Conservation (phyloP, 805 yeast genomes). For the Nadsonia fulvescens region DNA sequence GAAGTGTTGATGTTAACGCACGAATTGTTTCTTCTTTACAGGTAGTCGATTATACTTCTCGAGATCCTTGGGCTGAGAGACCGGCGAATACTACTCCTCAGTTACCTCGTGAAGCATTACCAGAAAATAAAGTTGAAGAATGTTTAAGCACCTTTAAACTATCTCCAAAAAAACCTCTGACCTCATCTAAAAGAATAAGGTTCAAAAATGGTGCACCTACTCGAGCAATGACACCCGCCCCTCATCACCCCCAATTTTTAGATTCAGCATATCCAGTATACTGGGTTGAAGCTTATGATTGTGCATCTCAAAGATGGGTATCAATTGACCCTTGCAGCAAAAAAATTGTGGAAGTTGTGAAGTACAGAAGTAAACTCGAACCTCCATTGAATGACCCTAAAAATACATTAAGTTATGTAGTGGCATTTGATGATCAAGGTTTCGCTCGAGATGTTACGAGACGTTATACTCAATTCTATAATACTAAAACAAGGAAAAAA, state of each 20-base stretch:
- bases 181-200: too few species aligned
- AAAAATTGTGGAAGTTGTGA: conserved; percentile 42
- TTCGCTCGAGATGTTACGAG: conserved; percentile 70
- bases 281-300: conserved; percentile 94
- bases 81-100: too few species aligned
- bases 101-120: too few species aligned
- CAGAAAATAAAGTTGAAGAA: too few species aligned
- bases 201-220: too few species aligned
- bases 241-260: too few species aligned
- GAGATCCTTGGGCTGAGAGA: too few species aligned
- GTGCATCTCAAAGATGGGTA: conserved; percentile 54
- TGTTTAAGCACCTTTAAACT: too few species aligned
- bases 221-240: too few species aligned
- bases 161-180: too few species aligned
- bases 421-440: conserved; percentile 54
- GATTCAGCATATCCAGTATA: conserved; percentile 42
- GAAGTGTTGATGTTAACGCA: conserved; percentile 55
- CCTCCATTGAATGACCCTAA: conserved; percentile 46
- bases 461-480: conserved; percentile 52
- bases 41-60: conserved; percentile 71
- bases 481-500: conserved; percentile 59
- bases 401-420: conserved; percentile 51
- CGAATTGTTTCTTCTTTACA: conserved; percentile 72
- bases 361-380: conserved; percentile 41
- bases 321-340: conserved; percentile 67